Base-by-base conservation (phyloP, 139 green algal genomes). In the Pseudopediastrum boryanum region DNA sequence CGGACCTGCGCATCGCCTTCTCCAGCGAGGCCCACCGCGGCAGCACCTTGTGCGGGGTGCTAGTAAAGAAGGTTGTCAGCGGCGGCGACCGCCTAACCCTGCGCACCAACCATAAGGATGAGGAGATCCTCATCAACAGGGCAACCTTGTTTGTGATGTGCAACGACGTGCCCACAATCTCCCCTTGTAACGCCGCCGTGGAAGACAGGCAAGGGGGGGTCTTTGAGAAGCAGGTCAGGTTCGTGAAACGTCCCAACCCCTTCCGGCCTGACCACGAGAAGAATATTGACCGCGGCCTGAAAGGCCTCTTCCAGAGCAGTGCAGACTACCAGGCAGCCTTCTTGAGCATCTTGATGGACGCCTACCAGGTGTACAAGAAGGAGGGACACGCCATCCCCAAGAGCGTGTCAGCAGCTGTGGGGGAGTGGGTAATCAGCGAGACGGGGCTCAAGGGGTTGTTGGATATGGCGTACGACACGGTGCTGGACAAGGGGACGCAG, bases 101-200 rank as follows among this genome's bases (percentile, higher is more conserved):
- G 64, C 64, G 64, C 64, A 72, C 38, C 9, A 72, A 72, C 21
- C n/a, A 72, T n/a, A 51, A 72, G 36, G 64, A 72, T 46, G 64
- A 72, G 64, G 35, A 23, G 6, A 5, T 25, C 41, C 38, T 56
- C 64, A 31, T 36, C 6, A 72, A 72, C 16, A 39, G 64, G 23
- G 52, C 41, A 39, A 72, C 64, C 4, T 27, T 72, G 12, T 72
- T 72, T n/a, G 52, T 72, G 36, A 72, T 72, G 64, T 51, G 35
- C 33, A 72, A 72, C 38, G 64, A 72, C 38, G 64, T 72, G 4
- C 64, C 64, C 10, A 72, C 31, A 23, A 72, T 72, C 38, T 41
- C 51, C 41, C 64, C 38, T 25, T 51, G 33, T 31, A 41, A 72
- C 36, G 64, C 51, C 35, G 64, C 64, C 8, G 64, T 72, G 36